phyloP scores from a whole-genome alignment of 169 alveolate species.

The Toxoplasma gondii region DNA sequence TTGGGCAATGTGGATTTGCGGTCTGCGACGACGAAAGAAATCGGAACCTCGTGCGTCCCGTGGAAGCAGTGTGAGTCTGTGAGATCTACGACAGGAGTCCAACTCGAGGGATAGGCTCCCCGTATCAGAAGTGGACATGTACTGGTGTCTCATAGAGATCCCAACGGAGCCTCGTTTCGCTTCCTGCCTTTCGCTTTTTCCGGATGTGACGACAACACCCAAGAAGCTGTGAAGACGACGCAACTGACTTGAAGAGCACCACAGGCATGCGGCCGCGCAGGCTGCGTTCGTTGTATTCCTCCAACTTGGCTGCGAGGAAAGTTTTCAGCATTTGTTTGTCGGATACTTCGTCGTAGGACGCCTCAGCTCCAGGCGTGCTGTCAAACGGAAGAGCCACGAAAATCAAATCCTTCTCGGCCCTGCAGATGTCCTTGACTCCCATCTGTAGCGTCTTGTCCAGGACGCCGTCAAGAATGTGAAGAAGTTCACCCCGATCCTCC shows the following conservation, averaged over 20 bases:
- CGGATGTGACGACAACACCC: too few relatives aligned
- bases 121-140: too few relatives aligned
- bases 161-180: too few relatives aligned
- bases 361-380: conserved; percentile 76
- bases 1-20: too few relatives aligned
- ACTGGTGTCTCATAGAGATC: too few relatives aligned
- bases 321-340: conserved; percentile 80
- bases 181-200: too few relatives aligned
- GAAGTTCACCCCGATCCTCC: conserved; percentile 86
- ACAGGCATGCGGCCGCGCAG: conserved; percentile 85
- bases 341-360: conserved; percentile 83
- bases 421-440: conserved; percentile 74
- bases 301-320: conserved; percentile 80
- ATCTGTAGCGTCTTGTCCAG: conserved; percentile 76
- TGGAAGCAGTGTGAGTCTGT: too few relatives aligned
- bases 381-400: conserved; percentile 79
- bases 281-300: conserved; percentile 85
- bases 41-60: too few relatives aligned
- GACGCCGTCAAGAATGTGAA: conserved; percentile 78
- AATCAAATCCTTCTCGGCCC: conserved; percentile 75
- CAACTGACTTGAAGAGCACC: conserved; percentile 86
- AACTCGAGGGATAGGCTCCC: too few relatives aligned
- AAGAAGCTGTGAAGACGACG: too few relatives aligned
- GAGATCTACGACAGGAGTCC: too few relatives aligned
- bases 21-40: too few relatives aligned